Percentiles rank a stretch among this genome's conserved stretches.
These are phyloP conservation scores for Lecanoromycetidae sp. DNA, from an alignment of 2,329 filamentous ascomycete genomes.

Conservation along the genomic window DNA sequence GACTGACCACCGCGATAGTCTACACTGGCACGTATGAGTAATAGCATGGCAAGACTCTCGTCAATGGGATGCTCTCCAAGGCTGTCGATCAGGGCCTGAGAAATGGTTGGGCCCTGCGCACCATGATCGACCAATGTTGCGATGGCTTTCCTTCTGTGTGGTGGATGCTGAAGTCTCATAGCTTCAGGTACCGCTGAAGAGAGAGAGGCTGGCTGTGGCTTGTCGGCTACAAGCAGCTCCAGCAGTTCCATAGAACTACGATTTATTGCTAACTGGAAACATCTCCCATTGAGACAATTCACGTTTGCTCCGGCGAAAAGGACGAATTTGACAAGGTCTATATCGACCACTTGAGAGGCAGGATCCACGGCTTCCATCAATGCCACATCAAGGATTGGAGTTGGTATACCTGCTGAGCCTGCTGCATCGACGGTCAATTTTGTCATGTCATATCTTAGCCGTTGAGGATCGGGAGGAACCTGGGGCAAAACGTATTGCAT, in stretches of 20 bases:
- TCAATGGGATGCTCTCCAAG: constrained; percentile 2
- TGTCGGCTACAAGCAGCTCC: constrained; percentile 2
- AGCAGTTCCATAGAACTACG: constrained; percentile 7
- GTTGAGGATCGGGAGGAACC: not conserved
- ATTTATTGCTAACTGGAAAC: constrained; percentile 4
- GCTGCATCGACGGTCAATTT: constrained; percentile 8
- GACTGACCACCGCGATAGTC: constrained; percentile 6
- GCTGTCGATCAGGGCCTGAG: constrained; percentile 7
- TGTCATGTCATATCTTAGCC: constrained; percentile 8
- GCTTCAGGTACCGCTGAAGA: constrained; percentile 7
- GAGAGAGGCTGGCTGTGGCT: constrained; percentile 1
- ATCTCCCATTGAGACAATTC: constrained; percentile 6
- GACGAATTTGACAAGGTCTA: constrained; percentile 4
- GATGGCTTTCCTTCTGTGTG: not conserved
- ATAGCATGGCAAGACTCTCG: constrained; percentile 1
- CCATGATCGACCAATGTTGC: constrained; percentile 7
- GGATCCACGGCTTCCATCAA: constrained; percentile 3
- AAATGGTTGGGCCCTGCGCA: constrained; percentile 4
- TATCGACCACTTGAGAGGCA: not conserved
- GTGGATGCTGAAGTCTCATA: not conserved
- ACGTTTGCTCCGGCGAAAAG: constrained; percentile 11
- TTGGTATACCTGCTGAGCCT: not conserved
- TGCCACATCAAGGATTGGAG: constrained; percentile 6
- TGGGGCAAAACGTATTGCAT: constrained; percentile 8
- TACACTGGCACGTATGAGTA: constrained; percentile 2